Conservation (phyloP, 2,329 filamentous ascomycete genomes). For the Venturia pyrina region DNA sequence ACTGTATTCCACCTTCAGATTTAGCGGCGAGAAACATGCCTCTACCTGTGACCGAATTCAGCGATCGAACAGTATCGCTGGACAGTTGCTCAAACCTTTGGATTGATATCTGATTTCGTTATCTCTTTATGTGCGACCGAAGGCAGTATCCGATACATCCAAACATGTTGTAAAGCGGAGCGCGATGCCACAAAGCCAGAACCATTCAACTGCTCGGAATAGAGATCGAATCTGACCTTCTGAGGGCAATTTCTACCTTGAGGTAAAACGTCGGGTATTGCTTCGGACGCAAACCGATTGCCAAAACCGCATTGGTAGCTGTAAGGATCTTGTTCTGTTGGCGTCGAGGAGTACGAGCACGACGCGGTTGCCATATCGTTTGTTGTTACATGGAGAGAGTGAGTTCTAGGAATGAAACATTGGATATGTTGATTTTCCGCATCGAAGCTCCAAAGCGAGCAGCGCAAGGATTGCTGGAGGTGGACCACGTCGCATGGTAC, state of each 20-base stretch:
- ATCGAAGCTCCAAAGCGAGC: not conserved
- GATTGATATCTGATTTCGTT: slow-evolving; percentile 25
- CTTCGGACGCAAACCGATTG: slow-evolving; percentile 17
- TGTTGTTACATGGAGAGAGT: not conserved
- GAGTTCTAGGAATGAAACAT: not conserved
- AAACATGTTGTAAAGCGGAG: slow-evolving; percentile 21
- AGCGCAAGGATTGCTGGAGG: not conserved
- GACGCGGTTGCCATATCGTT: not conserved
- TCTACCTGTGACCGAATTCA: slow-evolving; percentile 20
- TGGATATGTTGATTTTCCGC: not conserved
- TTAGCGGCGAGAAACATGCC: slow-evolving; percentile 25
- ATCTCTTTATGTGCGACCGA: slow-evolving; percentile 28
- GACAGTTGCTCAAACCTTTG: slow-evolving; percentile 16
- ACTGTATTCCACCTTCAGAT: slow-evolving; percentile 27
- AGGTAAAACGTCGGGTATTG: slow-evolving; percentile 16
- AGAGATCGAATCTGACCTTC: slow-evolving; percentile 25
- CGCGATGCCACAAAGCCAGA: slow-evolving; percentile 21
- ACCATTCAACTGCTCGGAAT: slow-evolving; percentile 23
- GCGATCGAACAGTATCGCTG: not conserved
- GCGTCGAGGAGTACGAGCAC: not conserved
- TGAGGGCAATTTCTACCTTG: slow-evolving; percentile 20
- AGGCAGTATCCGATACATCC: slow-evolving; percentile 27
- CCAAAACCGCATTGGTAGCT: slow-evolving; percentile 18
- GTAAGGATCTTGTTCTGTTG: slow-evolving; percentile 16
- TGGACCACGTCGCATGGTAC: not conserved